Evolutionary conservation across 768 basidiomycete species (phyloP).

Genomic region (Leucocoprinus leucothites): DNA sequence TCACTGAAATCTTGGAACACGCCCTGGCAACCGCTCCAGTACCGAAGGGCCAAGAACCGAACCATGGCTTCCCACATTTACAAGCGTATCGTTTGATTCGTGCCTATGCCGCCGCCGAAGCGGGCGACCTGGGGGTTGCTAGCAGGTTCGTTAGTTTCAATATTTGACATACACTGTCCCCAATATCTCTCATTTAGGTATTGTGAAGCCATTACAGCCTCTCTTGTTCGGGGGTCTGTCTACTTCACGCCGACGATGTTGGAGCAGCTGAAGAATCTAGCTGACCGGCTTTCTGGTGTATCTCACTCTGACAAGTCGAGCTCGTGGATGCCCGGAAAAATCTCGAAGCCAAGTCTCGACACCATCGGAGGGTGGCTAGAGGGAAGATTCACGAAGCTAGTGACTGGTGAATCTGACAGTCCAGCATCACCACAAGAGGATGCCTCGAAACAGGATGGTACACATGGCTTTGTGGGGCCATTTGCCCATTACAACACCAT

Average conservation of each 20-base stretch:
- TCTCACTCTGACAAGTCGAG: constrained; percentile 72
- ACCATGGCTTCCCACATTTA: constrained; percentile 78
- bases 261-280: constrained; percentile 74
- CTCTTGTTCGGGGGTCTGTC: constrained; percentile 58
- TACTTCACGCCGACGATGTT: constrained; percentile 65
- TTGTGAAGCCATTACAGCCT: constrained; percentile 82
- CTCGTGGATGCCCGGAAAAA: constrained; percentile 86
- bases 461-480: constrained; percentile 62
- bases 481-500: constrained; percentile 94
- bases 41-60: constrained; percentile 83
- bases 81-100: constrained; percentile 85
- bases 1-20: constrained; percentile 92
- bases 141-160: constrained; percentile 52
- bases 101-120: constrained; percentile 74
- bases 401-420: constrained; percentile 83
- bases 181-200: constrained; percentile 53
- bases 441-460: constrained; percentile 27
- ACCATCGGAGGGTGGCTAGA: constrained; percentile 91
- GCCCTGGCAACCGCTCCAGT: constrained; percentile 73
- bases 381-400: constrained; percentile 88
- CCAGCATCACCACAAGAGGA: constrained; percentile 35
- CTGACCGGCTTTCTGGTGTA: constrained; percentile 73
- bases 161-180: neutral
- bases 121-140: constrained; percentile 75
- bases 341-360: constrained; percentile 89